Evolutionary conservation across 768 basidiomycete genomes (phyloP).

Genomic region (Boletus fagicola): DNA sequence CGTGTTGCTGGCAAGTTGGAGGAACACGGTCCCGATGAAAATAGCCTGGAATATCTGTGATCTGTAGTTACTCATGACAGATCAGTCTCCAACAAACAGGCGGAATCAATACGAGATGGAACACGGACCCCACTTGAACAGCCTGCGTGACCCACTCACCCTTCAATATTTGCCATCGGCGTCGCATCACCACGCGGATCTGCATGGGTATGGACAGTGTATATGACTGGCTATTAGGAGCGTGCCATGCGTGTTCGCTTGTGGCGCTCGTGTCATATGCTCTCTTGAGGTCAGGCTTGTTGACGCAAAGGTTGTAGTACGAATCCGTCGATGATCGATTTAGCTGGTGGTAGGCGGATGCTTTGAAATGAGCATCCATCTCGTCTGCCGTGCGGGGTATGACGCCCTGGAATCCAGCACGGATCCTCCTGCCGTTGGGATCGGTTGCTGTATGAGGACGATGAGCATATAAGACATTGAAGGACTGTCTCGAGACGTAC

Average conservation of each 20-base stretch:
- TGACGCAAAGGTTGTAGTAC: constrained; percentile 45
- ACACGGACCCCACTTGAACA: constrained; percentile 36
- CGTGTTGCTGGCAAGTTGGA: constrained; percentile 37
- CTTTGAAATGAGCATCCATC: constrained; percentile 49
- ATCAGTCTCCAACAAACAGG: constrained; percentile 1
- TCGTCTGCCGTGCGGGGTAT: constrained; percentile 56
- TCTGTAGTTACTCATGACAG: constrained; percentile 29
- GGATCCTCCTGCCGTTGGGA: constrained; percentile 52
- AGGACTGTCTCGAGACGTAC: constrained; percentile 35
- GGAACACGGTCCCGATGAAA: constrained; percentile 40
- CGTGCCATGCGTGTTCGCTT: constrained; percentile 50
- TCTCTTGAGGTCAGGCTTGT: constrained; percentile 40
- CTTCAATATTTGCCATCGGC: constrained; percentile 45
- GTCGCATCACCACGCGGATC: constrained; percentile 41
- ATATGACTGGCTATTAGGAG: constrained; percentile 42
- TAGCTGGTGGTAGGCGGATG: constrained; percentile 37
- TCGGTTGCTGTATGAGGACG: constrained; percentile 45
- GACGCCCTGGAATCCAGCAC: constrained; percentile 37
- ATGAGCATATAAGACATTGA: neutral
- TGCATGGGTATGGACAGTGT: constrained; percentile 46
- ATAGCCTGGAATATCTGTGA: constrained; percentile 28
- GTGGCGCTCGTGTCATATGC: constrained; percentile 48
- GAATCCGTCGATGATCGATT: constrained; percentile 48
- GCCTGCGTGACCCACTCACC: constrained; percentile 39
- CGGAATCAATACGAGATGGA: constrained; percentile 7